Base-by-base conservation (phyloP, 1,139 yeast species). In the Zygoascus hellenicus region DNA sequence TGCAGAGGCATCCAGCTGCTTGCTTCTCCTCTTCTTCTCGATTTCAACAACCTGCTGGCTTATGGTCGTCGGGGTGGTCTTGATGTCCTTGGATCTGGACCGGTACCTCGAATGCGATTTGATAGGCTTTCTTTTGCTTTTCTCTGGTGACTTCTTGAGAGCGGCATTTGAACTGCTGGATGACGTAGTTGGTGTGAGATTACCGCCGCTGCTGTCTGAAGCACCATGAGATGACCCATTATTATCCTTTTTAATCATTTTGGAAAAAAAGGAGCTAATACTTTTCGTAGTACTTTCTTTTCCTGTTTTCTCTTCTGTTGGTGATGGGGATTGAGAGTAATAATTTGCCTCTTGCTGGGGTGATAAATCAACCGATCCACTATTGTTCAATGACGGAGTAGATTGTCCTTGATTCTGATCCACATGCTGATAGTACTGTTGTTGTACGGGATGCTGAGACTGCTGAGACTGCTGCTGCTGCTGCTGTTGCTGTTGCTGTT, bases 21-120 rank as follows among this genome's bases (percentile, higher is more conserved):
- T 37, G 10, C 45, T 31, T 9, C 31, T 28, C 14, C 43, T 34
- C 34, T 37, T 38, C 15, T 42, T 22, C 17, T 45, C 47, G 13
- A 41, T n/a, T 16, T 41, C 48, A 10, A 34, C 47, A 16, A 29
- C 47, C 26, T 44, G 47, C 19, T 38, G 36, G 11, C 43, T 44
- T 34, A 38, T 48, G 19, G 40, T 42, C 11, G 45, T 42, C 9
- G 45, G 45, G 28, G 28, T 32, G 11, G 40, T 35, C 13, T 42
- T 42, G 11, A 10, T 30, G 6, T 41, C 36, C 19, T 43, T 45
- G 16, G 49, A 48, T 9, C 51, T 44, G 3, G 54, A 45, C 31
- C 54, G 34, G 30, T 50, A 48, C 39, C 54, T 30, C 10, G 50
- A 46, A 31, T 47, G 42, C 11, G 45, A 35, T 32, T 36, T 42